These are phyloP conservation scores for Priceomyces medius DNA, from an alignment of 805 yeast species.

Conservation along the genomic window DNA sequence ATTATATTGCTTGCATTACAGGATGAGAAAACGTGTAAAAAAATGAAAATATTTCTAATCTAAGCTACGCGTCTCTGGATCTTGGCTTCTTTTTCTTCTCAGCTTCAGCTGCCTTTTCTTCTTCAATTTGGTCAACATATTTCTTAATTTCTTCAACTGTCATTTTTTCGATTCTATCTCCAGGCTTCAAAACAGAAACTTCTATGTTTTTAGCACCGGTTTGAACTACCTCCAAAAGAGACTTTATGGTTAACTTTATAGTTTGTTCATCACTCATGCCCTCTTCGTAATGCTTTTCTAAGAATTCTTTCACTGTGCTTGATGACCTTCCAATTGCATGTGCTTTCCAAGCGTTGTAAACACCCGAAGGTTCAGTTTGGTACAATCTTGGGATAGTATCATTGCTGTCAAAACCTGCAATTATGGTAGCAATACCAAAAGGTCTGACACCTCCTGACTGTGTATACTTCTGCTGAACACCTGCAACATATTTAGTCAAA, in stretches of 20 bases:
- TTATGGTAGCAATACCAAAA: constrained; percentile 91
- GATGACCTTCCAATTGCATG: constrained; percentile 94
- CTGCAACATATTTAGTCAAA: constrained; percentile 93
- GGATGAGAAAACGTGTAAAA: constrained; percentile 2
- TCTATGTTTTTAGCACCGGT: constrained; percentile 97
- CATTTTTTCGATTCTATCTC: constrained; percentile 55
- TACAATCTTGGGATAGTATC: constrained; percentile 79
- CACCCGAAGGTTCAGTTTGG: constrained; percentile 97
- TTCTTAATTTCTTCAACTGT: constrained; percentile 69
- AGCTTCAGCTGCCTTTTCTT: constrained; percentile 80
- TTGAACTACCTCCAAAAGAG: constrained; percentile 93
- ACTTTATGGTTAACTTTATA: constrained; percentile 76
- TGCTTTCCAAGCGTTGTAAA: constrained; percentile 97
- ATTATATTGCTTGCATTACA: neutral
- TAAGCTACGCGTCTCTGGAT: constrained; percentile 16
- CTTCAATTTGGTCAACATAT: constrained; percentile 79
- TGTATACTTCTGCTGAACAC: constrained; percentile 94
- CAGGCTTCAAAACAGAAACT: constrained; percentile 80
- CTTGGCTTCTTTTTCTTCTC: constrained; percentile 59
- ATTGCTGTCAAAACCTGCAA: constrained; percentile 92
- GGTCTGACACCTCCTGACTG: constrained; percentile 99
- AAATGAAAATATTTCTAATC: constrained; percentile 2
- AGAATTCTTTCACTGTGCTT: constrained; percentile 91
- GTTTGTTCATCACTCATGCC: constrained; percentile 67
- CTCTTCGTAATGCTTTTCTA: constrained; percentile 81